Evolutionary conservation across 2,329 filamentous ascomycete species (phyloP), one percentile per base, ranked within the genome.

Genomic region (Trichoderma sp.): DNA sequence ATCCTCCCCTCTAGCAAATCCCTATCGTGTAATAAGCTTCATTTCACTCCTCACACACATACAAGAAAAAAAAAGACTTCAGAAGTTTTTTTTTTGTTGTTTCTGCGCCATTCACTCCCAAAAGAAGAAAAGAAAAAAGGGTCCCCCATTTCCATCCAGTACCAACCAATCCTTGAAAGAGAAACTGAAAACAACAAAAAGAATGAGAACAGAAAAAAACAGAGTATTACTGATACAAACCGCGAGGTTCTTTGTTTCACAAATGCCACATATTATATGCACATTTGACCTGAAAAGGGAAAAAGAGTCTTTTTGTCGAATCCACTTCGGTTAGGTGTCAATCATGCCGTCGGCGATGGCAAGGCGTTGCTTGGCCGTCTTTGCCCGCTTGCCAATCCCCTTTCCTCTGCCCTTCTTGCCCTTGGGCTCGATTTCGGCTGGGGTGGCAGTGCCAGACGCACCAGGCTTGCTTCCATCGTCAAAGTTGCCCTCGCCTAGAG

Each of bases 401-500:
- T 90, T 90, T 4, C 84, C 84, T 10, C 86, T 89, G 54, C 86
- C 87, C 67, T 83, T 87, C 68, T 84, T 86, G 67, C 81, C 76
- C 72, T 82, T 84, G 27, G 67, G 50, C 37, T 85, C 77, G 17
- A 86, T 84, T 48, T 88, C 87, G 12, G 91, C 86, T 0, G 93
- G 94, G 1, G 95, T 97, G 4, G 92, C 93, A 0, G 93, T 89
- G 39, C 94, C 95, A 3, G 92, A 96, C 27, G 79, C 78, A 59
- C 74, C 76, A 5, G 74, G 89, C 63, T 97, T 95, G 72, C 90
- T 91, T 73, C 84, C 86, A 77, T 97, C 93, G 73, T 98, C 94
- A 80, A 99, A 99, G 78, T 97, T 89, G 69, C 95, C 95, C 84
- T 99, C 95, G 74, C 94, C 94, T 98, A 75, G n/a, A 64, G 5